Conservation (phyloP, 192 early-diverging fungal genomes). For the Coemansia sp. region DNA sequence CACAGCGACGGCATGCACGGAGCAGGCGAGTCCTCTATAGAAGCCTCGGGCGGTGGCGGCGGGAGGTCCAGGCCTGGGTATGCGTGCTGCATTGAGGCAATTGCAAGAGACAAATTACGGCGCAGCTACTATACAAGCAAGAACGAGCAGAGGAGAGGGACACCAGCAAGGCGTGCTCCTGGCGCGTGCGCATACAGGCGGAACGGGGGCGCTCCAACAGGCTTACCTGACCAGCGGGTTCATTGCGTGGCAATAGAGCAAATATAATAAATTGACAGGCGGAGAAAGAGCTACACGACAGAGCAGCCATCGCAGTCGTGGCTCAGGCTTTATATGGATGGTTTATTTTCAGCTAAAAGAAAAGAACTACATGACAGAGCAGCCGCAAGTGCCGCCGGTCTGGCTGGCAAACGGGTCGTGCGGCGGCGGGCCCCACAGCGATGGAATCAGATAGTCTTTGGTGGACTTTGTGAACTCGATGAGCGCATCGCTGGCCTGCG, state of each 20-base stretch:
- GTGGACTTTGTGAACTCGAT: constrained; percentile 60
- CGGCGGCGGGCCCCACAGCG: constrained; percentile 60
- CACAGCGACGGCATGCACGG: constrained; percentile 20
- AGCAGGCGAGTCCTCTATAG: background rate
- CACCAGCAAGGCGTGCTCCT: background rate
- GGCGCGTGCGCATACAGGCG: constrained; percentile 6
- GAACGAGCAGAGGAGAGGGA: background rate
- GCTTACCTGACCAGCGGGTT: constrained; percentile 26
- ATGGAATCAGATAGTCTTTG: constrained; percentile 63
- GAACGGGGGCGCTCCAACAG: background rate
- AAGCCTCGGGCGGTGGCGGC: background rate
- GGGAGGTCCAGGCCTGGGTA: constrained; percentile 21
- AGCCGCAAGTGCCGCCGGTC: constrained; percentile 53
- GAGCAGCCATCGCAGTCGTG: background rate
- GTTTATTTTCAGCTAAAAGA: background rate
- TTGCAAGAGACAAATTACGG: background rate
- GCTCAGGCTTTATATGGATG: background rate
- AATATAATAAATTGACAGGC: background rate
- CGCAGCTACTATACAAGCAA: background rate
- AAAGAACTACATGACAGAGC: constrained; percentile 51
- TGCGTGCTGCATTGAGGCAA: constrained; percentile 5
- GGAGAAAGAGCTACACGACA: background rate
- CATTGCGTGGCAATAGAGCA: constrained; percentile 11
- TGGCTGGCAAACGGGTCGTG: constrained; percentile 65
- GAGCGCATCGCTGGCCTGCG: constrained; percentile 65